These are phyloP conservation scores for Colletotrichum sp. DNA, from an alignment of 2,329 filamentous ascomycete species.

Conservation along the genomic window DNA sequence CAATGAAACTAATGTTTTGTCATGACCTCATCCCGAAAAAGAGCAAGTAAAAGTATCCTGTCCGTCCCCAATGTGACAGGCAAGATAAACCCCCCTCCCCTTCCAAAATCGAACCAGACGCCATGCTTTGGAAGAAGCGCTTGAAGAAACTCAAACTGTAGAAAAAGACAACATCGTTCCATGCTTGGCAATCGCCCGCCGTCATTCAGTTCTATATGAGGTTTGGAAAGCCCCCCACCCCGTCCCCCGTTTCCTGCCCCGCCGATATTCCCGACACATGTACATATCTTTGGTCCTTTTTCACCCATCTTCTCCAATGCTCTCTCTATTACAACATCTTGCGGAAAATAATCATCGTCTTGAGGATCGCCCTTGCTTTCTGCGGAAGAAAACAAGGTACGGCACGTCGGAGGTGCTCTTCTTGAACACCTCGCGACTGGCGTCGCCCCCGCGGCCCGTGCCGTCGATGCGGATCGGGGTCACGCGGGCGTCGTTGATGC, in stretches of 20 bases:
- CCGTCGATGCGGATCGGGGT: constrained; percentile 46
- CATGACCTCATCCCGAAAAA: background rate
- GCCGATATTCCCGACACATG: background rate
- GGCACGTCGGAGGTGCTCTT: constrained; percentile 42
- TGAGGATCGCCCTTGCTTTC: constrained; percentile 32
- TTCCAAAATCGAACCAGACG: background rate
- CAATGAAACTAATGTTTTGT: constrained; percentile 2
- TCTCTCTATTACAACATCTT: background rate
- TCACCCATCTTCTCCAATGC: background rate
- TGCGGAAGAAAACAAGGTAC: constrained; percentile 52
- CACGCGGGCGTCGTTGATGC: constrained; percentile 52
- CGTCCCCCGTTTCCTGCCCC: background rate
- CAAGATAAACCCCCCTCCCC: background rate
- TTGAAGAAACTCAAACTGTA: background rate
- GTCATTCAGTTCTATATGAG: background rate
- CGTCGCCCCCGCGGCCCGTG: constrained; percentile 33
- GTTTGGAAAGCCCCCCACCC: background rate
- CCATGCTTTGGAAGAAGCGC: constrained; percentile 19
- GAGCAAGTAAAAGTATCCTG: background rate
- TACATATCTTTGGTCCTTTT: background rate
- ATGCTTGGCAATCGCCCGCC: background rate
- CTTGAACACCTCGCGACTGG: constrained; percentile 43
- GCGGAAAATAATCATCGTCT: background rate
- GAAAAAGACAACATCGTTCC: background rate
- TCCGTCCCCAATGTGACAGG: background rate